Conservation (phyloP, 2,329 filamentous ascomycete species). For the Xylaria polymorpha region DNA sequence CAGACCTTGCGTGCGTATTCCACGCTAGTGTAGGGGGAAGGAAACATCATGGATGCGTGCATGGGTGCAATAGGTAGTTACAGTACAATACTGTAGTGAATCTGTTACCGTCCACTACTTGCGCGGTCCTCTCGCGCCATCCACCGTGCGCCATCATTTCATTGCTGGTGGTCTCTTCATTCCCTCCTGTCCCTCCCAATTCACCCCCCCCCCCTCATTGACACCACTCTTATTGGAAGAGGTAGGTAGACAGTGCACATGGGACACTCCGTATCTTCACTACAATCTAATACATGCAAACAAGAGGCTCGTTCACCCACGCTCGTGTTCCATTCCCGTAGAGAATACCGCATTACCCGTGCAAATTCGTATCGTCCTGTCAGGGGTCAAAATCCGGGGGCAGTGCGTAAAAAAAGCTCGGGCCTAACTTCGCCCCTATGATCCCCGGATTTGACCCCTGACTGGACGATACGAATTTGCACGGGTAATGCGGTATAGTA, state of each 20-base stretch:
- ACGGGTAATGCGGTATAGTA: too few relatives aligned
- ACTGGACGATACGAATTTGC: too few relatives aligned
- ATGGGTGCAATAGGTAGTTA: not conserved
- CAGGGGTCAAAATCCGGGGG: too few relatives aligned
- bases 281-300: not conserved
- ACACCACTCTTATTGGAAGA: not conserved
- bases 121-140: conserved; percentile 17
- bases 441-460: too few relatives aligned
- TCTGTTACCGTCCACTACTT: too few relatives aligned
- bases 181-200: not conserved
- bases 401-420: too few relatives aligned
- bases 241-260: not conserved
- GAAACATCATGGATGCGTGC: not conserved
- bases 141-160: conserved; percentile 7
- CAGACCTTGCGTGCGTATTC: conserved; percentile 5
- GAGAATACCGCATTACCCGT: too few relatives aligned
- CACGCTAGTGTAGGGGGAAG: conserved; percentile 3
- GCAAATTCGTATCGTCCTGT: too few relatives aligned
- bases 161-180: not conserved
- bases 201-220: not conserved
- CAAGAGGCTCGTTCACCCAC: not conserved
- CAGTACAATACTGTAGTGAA: not conserved
- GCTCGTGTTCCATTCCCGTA: too few relatives aligned
- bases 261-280: not conserved
- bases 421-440: too few relatives aligned